phyloP scores from a whole-genome alignment of 1,284 basidiomycete species.

The Pterulicium gracile region DNA sequence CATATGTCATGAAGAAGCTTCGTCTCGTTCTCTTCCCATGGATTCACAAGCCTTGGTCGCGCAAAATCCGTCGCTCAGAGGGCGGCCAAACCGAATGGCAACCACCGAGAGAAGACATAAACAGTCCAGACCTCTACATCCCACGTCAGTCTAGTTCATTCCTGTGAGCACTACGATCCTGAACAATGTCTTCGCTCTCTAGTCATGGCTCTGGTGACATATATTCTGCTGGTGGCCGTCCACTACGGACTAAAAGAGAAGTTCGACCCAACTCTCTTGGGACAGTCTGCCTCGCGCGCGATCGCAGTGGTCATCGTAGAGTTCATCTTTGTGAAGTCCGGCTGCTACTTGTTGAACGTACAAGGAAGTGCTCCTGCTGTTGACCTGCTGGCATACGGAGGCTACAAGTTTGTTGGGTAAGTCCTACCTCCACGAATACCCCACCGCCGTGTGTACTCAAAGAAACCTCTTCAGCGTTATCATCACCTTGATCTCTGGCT shows the following conservation, averaged over 20 bases:
- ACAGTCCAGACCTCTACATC: slow-evolving; percentile 95
- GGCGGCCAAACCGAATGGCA: slow-evolving; percentile 69
- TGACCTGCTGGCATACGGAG: slow-evolving; percentile 74
- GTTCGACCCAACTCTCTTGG: slow-evolving; percentile 89
- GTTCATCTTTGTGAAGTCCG: slow-evolving; percentile 81
- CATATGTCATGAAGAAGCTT: slow-evolving; percentile 89
- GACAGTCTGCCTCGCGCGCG: slow-evolving; percentile 77
- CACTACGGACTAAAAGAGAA: slow-evolving; percentile 75
- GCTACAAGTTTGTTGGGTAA: slow-evolving; percentile 97
- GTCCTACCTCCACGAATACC: too few species aligned
- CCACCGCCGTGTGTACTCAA: background rate
- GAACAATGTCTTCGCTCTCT: slow-evolving; percentile 9
- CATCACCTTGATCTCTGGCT: slow-evolving; percentile 49
- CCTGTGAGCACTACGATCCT: slow-evolving; percentile 5
- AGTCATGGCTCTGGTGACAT: slow-evolving; percentile 97
- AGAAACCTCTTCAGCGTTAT: slow-evolving; percentile 45
- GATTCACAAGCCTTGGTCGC: slow-evolving; percentile 79
- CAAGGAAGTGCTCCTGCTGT: slow-evolving; percentile 64
- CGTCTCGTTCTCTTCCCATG: slow-evolving; percentile 92
- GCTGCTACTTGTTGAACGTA: slow-evolving; percentile 86
- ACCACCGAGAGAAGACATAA: slow-evolving; percentile 88
- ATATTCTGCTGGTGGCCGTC: slow-evolving; percentile 82
- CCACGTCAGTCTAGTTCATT: slow-evolving; percentile 52
- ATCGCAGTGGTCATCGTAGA: slow-evolving; percentile 76
- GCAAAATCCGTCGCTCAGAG: slow-evolving; percentile 51